Conservation (phyloP, 192 early-diverging fungal species). For the Lobulomyces angularis region DNA sequence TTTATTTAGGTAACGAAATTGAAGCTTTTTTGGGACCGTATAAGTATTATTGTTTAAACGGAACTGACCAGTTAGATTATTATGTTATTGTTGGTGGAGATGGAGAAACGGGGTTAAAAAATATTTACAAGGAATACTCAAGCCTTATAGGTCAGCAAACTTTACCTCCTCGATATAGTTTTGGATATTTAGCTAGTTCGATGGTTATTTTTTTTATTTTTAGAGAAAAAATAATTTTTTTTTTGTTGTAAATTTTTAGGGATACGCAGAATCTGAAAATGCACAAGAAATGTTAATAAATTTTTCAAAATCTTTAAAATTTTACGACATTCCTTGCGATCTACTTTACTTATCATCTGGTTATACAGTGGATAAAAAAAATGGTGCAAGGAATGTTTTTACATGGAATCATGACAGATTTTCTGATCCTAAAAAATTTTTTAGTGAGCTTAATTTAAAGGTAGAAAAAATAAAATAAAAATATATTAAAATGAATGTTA, state of each 20-base stretch:
- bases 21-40: slow-evolving; percentile 42
- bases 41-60: slow-evolving; percentile 21
- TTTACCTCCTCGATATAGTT: slow-evolving; percentile 31
- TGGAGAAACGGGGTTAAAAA: slow-evolving; percentile 15
- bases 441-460: slow-evolving; percentile 1
- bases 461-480: too few species aligned
- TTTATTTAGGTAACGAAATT: slow-evolving; percentile 13
- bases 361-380: slow-evolving; percentile 36
- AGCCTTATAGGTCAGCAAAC: slow-evolving; percentile 28
- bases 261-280: slow-evolving; percentile 45
- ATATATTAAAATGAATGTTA: too few species aligned
- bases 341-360: slow-evolving; percentile 46
- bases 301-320: slow-evolving; percentile 22
- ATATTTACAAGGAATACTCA: slow-evolving; percentile 23
- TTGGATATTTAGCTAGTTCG: slow-evolving; percentile 46
- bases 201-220: too few species aligned
- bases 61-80: slow-evolving; percentile 25
- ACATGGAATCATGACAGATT: slow-evolving; percentile 36
- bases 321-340: slow-evolving; percentile 43
- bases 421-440: neutral
- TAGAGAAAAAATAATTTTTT: too few species aligned
- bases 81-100: slow-evolving; percentile 17
- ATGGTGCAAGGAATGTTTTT: slow-evolving; percentile 41
- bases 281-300: slow-evolving; percentile 34
- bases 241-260: too few species aligned